These are phyloP conservation scores for Fusarium haematococcum DNA, from an alignment of 2,329 filamentous ascomycete species.

Conservation along the genomic window DNA sequence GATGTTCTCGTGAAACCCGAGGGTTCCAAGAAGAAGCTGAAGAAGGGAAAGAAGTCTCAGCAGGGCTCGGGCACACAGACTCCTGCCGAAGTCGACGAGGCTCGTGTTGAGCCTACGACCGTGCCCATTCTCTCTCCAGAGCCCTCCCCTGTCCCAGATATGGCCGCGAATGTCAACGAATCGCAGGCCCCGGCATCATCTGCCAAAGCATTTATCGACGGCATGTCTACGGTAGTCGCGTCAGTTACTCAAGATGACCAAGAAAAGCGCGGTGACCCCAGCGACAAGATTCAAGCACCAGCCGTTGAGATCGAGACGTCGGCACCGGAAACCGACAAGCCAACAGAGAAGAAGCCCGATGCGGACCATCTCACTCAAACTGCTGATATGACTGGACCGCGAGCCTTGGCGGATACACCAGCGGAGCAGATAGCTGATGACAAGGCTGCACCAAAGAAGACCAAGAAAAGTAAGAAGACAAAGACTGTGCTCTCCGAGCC, in stretches of 20 bases:
- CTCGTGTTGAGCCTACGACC: background rate
- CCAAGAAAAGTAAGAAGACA: constrained; percentile 39
- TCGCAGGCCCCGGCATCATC: background rate
- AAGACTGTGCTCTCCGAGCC: background rate
- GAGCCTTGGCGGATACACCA: too few species aligned
- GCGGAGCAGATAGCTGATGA: constrained; percentile 26
- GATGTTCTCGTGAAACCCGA: constrained; percentile 21
- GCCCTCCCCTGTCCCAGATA: background rate
- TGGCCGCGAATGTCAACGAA: background rate
- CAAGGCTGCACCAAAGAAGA: constrained; percentile 45
- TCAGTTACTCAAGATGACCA: background rate
- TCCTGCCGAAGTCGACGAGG: background rate
- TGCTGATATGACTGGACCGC: background rate
- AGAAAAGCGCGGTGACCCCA: background rate
- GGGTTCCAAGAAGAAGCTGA: constrained; percentile 43
- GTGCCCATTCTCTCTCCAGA: background rate
- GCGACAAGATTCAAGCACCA: background rate
- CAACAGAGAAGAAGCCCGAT: constrained; percentile 45
- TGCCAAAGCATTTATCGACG: background rate
- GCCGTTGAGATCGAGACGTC: background rate
- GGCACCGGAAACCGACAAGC: background rate
- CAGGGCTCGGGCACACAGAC: constrained; percentile 5
- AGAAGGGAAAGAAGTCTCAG: constrained; percentile 55
- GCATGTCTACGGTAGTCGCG: background rate
- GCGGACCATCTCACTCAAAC: background rate